These are phyloP conservation scores for Fusarium chaquense DNA, from an alignment of 2,329 filamentous ascomycete species.

Conservation along the genomic window DNA sequence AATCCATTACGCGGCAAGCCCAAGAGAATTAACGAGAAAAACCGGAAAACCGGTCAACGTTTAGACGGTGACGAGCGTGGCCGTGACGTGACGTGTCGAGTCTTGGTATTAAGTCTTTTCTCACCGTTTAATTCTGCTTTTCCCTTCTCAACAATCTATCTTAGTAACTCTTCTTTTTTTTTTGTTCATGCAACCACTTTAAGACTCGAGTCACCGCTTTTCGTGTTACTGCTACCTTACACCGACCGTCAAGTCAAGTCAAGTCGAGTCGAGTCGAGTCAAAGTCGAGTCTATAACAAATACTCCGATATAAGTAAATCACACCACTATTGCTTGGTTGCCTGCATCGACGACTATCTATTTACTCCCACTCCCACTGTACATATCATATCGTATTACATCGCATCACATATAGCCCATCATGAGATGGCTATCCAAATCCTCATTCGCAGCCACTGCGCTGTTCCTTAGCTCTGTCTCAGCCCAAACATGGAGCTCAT, in stretches of 20 bases:
- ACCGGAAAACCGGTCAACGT: constrained; percentile 27
- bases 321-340: not conserved
- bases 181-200: constrained; percentile 16
- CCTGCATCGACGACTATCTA: not conserved
- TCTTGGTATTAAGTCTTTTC: constrained; percentile 19
- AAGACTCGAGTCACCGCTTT: constrained; percentile 7
- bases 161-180: not conserved
- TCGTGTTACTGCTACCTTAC: constrained; percentile 6
- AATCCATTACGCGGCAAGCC: constrained; percentile 15
- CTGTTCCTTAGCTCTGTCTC: constrained; percentile 45
- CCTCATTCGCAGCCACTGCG: constrained; percentile 39
- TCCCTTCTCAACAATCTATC: not conserved
- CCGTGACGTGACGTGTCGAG: constrained; percentile 24
- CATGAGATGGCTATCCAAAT: constrained; percentile 43
- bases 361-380: constrained; percentile 1
- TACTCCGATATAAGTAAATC: constrained; percentile 2
- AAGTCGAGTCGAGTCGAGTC: not conserved
- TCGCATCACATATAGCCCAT: constrained; percentile 20
- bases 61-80: constrained; percentile 4
- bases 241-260: constrained; percentile 12
- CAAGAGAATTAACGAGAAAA: constrained; percentile 5
- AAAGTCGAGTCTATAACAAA: not conserved
- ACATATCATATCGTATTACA: constrained; percentile 19
- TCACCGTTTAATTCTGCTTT: not conserved
- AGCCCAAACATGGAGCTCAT: constrained; percentile 57